Evolutionary conservation across 1,284 basidiomycete species (phyloP), one percentile per base, ranked within the genome.

Genomic region (Boletus holoroseus): DNA sequence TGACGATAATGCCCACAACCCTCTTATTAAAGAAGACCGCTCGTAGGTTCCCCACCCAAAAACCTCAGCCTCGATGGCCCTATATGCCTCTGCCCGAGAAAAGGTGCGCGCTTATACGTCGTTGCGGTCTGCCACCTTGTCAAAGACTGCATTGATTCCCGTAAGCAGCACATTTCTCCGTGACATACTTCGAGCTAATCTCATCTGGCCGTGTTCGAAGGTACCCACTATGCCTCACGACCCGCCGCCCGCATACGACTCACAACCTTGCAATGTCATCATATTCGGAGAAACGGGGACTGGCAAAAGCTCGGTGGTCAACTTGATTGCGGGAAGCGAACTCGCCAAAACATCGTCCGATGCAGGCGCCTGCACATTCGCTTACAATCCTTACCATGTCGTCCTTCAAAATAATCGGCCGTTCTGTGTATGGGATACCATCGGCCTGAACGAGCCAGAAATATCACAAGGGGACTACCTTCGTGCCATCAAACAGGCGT

Each of bases 371-470:
- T 64, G 65, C 50, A 66, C 65, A 1, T 54, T 64, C 27, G 3
- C 38, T 24, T 61, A 53, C 36, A 37, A 36, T 3, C 13, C 59
- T 9, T 54, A 67, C 34, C 53, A 28, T 15, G 46, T 65, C 30
- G 43, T 51, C 22, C 44, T 66, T 3, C 34, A 51, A 36, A 34
- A 24, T 2, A 11, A 51, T 30, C 47, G 45, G 30, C 46, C 50
- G 3, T 61, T 55, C 34, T 44, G 58, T 16, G 35, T 62, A 44
- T 66, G 61, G 64, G 72, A 73, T 46, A 73, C 72, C 16, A 58
- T 68, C 20, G 73, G 73, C 27, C 62, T 74, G 11, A 62, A 73
- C 44, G 72, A 74, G 39, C 64, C 68, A 32, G 52, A 61, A 20
- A 24, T 63, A 56, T 13, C 50, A 27, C 40, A 31, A 12, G 49